Evolutionary conservation across 495 filamentous ascomycete species (phyloP), one percentile per base, ranked within the genome.

Genomic region (Aspergillus carlsbadensis): DNA sequence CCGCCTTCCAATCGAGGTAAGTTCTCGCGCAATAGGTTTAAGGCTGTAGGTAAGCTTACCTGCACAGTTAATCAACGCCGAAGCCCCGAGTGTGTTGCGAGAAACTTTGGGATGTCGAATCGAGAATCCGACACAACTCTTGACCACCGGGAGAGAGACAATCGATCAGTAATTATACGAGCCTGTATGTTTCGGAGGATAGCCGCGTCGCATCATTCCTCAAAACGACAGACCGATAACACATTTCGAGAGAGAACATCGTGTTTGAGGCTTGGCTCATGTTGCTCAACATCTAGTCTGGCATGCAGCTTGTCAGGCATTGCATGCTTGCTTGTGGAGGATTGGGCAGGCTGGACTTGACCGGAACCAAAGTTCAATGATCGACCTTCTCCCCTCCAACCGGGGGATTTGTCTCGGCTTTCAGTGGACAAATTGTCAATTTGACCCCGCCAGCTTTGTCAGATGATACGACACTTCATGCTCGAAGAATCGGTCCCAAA

Each of bases 361-460:
- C 42, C 21, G 42, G 24, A 17, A 48, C 42, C 26, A 31, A 48
- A 55, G 39, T 34, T 47, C 33, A 41, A 55, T 55, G 61, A 59
- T 63, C 57, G 49, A 56, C 60, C 52, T 34, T 29, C 33, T 31
- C 42, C 50, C 15, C 33, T 56, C 56, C 37, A 52, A 54, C 58
- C 17, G 42, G 56, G 60, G 21, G 17, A 56, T 47, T 58, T 31
- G 50, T 54, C 36, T 45, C 18, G 14, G 29, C 18, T 42, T 45
- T n/a, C 36, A 54, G 3, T 36, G 39, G 29, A 33, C 18, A 15
- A 24, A 41, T 56, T 48, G 53, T 35, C 57, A 36, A 24, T 37
- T 53, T 10, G 17, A 47, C 55, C 62, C 58, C 57, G 51, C 62
- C 55, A 58, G 21, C 49, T 48, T 54, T 56, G 58, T 61, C 62